A percentile compares a stretch with the other conserved stretches of the same genome.
phyloP scores from a whole-genome alignment of 257 asterid genomes.

The Plectranthus barbatus region DNA sequence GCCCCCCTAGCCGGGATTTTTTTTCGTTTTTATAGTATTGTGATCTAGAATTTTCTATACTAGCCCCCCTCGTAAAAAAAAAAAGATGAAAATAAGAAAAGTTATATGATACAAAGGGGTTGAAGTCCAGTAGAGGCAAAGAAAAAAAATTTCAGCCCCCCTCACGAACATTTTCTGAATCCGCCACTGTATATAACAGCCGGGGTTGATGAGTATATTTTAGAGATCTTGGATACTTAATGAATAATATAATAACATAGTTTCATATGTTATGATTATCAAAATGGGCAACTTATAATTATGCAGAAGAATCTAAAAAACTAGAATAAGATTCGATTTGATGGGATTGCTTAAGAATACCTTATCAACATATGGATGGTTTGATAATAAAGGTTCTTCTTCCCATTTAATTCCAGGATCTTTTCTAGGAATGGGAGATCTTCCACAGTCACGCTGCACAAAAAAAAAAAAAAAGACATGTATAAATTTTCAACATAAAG shows the following conservation, averaged over 20 bases:
- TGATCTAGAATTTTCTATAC: too few relatives aligned
- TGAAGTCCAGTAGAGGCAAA: too few relatives aligned
- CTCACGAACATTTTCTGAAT: too few relatives aligned
- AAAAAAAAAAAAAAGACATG: too few relatives aligned
- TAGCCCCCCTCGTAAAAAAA: too few relatives aligned
- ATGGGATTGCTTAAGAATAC: slow-evolving; percentile 25
- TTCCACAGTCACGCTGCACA: slow-evolving; percentile 82
- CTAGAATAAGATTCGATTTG: neutral
- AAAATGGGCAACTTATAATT: neutral
- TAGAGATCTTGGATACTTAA: neutral
- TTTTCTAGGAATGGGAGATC: slow-evolving; percentile 85
- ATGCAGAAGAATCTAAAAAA: neutral
- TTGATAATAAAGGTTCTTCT: slow-evolving; percentile 79
- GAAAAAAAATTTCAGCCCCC: too few relatives aligned
- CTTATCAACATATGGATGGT: slow-evolving; percentile 92
- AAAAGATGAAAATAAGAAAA: too few relatives aligned
- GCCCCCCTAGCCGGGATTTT: too few relatives aligned
- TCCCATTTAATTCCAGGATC: slow-evolving; percentile 83
- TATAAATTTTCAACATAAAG: slow-evolving; percentile 18
- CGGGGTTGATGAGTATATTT: neutral
- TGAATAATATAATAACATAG: neutral
- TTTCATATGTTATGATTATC: neutral
- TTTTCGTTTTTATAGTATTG: too few relatives aligned
- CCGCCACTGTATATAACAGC: too few relatives aligned
- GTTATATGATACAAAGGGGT: too few relatives aligned